Conservation (phyloP, 768 basidiomycete species). For the Tylopilus plumbeoviolaceoides region DNA sequence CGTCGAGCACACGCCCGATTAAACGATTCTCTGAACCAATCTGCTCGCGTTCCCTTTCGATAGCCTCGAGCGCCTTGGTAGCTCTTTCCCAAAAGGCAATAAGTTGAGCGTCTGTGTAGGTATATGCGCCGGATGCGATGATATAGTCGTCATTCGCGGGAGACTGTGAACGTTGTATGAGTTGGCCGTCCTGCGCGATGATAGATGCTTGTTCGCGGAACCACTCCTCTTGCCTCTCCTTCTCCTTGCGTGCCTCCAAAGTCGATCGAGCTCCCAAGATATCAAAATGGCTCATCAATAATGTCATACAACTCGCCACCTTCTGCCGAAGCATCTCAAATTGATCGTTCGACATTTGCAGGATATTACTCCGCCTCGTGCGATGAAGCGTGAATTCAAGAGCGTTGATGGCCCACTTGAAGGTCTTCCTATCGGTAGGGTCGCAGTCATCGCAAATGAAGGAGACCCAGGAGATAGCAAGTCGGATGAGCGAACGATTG, state of each 20-base stretch:
- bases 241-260: constrained; percentile 84
- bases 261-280: constrained; percentile 92
- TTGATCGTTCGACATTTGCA: constrained; percentile 82
- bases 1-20: constrained; percentile 89
- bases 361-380: constrained; percentile 83
- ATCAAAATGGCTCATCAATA: constrained; percentile 97
- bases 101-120: constrained; percentile 60
- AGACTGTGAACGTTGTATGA: constrained; percentile 39
- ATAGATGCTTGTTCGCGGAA: constrained; percentile 52
- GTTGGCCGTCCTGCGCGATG: constrained; percentile 43
- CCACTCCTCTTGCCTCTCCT: constrained; percentile 73
- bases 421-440: constrained; percentile 90
- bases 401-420: constrained; percentile 97
- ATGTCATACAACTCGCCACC: constrained; percentile 93
- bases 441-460: constrained; percentile 99
- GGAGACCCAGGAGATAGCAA: constrained; percentile 96
- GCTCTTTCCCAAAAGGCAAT: constrained; percentile 75
- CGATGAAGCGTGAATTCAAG: constrained; percentile 89
- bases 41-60: constrained; percentile 63
- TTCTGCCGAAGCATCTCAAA: constrained; percentile 88
- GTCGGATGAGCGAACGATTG: constrained; percentile 76
- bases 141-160: constrained; percentile 36
- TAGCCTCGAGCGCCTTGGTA: constrained; percentile 48
- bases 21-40: constrained; percentile 67
- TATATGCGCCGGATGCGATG: constrained; percentile 28